Base-by-base conservation (phyloP, 768 basidiomycete genomes). In the Leccinum sublutescens region DNA sequence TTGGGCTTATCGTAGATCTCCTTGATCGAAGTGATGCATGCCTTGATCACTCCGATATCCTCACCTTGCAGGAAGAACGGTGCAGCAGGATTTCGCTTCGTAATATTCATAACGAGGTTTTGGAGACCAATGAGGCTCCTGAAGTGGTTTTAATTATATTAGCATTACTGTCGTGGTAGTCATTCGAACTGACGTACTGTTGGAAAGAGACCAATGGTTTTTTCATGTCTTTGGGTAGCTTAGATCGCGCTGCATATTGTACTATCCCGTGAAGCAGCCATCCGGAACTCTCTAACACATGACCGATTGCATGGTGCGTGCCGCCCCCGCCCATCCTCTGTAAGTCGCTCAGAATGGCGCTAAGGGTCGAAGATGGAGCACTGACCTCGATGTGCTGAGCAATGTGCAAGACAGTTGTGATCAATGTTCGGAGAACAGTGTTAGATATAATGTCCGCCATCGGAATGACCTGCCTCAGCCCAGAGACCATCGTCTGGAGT, bases 241-340 rank as follows among this genome's bases (percentile, higher is more conserved):
- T 27, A 4, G 47, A 45, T 14, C 12, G 9, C 43, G 25, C 31
- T 14, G 33, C 56, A 14, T 48, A 48, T 34, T 29, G 54, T 0
- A 51, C 40, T 9, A 64, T 67, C 19, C 56, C 62, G 0, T 67
- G 47, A 8, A 66, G 58, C 12, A 66, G 14, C 54, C 56, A 61
- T 10, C 58, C 65, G 25, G 65, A 60, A 17, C 34, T 23, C 36
- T 67, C 62, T 6, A 66, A 21, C 17, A 67, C 56, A 29, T 61
- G 56, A 17, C 15, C 21, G 14, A 61, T 64, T n/a, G 49, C 40
- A 36, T 66, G 65, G 33, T 66, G 65, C 5, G 48, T 34, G 3
- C 65, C 65, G 0, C 50, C 55, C 52, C 64, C 60, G 19, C 31
- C 57, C 65, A 48, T 48, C 23, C 47, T 25, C 64, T 43, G 7